Conservation (phyloP, 2,329 filamentous ascomycete genomes). For the Stagonosporopsis tanaceti region DNA sequence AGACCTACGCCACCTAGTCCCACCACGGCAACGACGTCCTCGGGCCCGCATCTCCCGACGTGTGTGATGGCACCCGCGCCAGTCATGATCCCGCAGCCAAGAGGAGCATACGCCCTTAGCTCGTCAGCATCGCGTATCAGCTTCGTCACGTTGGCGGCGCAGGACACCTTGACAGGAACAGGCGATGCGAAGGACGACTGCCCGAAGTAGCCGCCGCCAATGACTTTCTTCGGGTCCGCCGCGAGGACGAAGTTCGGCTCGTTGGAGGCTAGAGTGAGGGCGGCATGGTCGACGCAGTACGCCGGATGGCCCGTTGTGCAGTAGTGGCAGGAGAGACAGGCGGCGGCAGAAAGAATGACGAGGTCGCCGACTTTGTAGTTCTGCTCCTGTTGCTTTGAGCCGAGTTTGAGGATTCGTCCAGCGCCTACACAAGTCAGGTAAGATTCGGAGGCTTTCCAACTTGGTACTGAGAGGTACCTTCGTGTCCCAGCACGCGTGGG, state of each 20-base stretch:
- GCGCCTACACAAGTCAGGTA: slow-evolving; percentile 41
- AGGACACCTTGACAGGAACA: slow-evolving; percentile 51
- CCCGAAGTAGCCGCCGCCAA: slow-evolving; percentile 58
- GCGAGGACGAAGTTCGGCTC: slow-evolving; percentile 55
- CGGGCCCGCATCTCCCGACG: slow-evolving; percentile 44
- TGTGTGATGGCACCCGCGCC: slow-evolving; percentile 54
- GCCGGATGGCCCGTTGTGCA: slow-evolving; percentile 57
- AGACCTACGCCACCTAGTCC: slow-evolving; percentile 59
- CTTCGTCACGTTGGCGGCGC: slow-evolving; percentile 55
- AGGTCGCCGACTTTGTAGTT: slow-evolving; percentile 55
- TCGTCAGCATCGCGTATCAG: slow-evolving; percentile 49
- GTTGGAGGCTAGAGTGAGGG: slow-evolving; percentile 33
- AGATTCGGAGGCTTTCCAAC: neutral
- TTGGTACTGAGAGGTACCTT: slow-evolving; percentile 43
- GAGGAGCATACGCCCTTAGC: slow-evolving; percentile 54
- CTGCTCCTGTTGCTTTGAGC: slow-evolving; percentile 46
- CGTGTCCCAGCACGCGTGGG: slow-evolving; percentile 62
- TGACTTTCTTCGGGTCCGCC: slow-evolving; percentile 26
- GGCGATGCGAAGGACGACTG: slow-evolving; percentile 55
- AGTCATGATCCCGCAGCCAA: slow-evolving; percentile 59
- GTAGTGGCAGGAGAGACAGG: slow-evolving; percentile 56
- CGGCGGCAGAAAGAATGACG: slow-evolving; percentile 59
- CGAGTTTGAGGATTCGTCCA: slow-evolving; percentile 59
- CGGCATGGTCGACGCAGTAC: slow-evolving; percentile 57
- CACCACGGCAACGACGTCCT: slow-evolving; percentile 53